These are phyloP conservation scores for Tolypocladium sp. DNA, from an alignment of 2,329 filamentous ascomycete species.

Conservation along the genomic window DNA sequence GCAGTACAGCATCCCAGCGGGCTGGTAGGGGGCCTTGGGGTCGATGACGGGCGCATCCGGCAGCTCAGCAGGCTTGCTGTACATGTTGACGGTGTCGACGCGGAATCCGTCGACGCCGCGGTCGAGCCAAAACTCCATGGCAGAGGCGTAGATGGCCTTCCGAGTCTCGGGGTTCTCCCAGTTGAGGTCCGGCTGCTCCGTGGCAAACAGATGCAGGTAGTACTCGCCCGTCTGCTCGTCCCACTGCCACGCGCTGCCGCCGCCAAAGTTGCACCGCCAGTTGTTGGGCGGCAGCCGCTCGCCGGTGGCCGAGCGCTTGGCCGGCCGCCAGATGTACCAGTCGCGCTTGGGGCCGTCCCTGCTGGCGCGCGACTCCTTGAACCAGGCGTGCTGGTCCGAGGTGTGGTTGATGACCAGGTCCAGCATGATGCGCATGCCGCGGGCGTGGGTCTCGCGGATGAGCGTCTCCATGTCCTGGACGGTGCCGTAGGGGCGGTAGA, in stretches of 20 bases:
- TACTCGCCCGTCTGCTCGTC: conserved; percentile 66
- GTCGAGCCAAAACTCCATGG: conserved; percentile 73
- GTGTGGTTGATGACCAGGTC: conserved; percentile 76
- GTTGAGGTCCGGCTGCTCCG: conserved; percentile 76
- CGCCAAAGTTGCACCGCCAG: conserved; percentile 56
- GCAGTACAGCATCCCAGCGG: conserved; percentile 47
- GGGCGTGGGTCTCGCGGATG: conserved; percentile 48
- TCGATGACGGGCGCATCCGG: conserved; percentile 49
- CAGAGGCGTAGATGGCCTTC: conserved; percentile 58
- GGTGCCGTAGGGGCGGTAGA: conserved; percentile 58
- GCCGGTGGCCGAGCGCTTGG: conserved; percentile 44
- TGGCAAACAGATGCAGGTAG: conserved; percentile 67
- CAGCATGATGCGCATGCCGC: conserved; percentile 62
- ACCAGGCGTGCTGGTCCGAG: conserved; percentile 63
- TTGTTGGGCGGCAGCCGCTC: conserved; percentile 65
- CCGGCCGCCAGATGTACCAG: conserved; percentile 56
- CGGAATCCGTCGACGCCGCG: conserved; percentile 65
- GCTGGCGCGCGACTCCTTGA: conserved; percentile 54
- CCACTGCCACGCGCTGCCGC: conserved; percentile 58
- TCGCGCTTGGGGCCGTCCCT: conserved; percentile 55
- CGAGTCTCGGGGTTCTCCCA: conserved; percentile 66
- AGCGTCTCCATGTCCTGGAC: conserved; percentile 55
- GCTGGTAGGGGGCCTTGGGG: conserved; percentile 36
- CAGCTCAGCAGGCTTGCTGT: conserved; percentile 52
- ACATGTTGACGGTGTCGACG: conserved; percentile 68